Conservation (phyloP, 306 rosid genomes). For the Quercus engelmannii region DNA sequence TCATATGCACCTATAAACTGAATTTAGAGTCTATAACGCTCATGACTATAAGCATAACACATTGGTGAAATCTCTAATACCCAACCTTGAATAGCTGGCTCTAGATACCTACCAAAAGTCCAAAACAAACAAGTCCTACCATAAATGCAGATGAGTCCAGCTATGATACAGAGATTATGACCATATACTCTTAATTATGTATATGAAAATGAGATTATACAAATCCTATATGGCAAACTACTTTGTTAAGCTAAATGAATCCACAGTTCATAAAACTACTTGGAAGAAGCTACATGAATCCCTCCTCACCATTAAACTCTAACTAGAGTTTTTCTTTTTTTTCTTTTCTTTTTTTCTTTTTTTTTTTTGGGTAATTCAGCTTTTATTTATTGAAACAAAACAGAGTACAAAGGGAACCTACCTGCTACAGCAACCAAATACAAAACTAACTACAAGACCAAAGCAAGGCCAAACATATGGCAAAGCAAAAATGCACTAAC, state of each 20-base stretch:
- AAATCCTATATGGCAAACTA: not conserved
- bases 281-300: not conserved
- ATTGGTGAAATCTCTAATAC: not conserved
- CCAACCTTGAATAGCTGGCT: not conserved
- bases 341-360: not conserved
- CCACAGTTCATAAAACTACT: not conserved
- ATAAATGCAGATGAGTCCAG: not conserved
- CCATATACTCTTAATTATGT: not conserved
- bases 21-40: not conserved
- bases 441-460: no score
- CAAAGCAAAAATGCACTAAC: no score
- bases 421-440: no score
- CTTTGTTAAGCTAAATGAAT: not conserved
- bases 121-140: not conserved
- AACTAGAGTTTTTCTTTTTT: not conserved
- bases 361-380: no score
- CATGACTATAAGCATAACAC: not conserved
- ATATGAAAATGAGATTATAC: not conserved
- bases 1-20: not conserved
- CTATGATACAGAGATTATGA: not conserved
- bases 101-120: not conserved
- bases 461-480: no score
- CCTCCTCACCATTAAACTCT: slow-evolving; percentile 5
- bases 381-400: no score
- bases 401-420: no score